Conservation (phyloP, 2,329 filamentous ascomycete species). For the Diaporthe vaccinii region DNA sequence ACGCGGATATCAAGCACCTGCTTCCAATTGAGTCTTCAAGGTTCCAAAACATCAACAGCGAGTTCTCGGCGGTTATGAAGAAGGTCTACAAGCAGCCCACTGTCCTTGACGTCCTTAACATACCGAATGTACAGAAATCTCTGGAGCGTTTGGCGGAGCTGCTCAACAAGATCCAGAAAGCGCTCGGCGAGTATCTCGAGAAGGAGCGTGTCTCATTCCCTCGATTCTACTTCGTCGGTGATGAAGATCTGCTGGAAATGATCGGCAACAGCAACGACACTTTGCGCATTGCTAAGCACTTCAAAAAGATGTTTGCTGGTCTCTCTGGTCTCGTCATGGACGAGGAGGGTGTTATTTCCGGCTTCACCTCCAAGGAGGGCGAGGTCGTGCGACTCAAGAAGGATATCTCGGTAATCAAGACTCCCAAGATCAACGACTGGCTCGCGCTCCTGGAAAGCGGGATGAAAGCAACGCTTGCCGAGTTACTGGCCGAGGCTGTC, state of each 20-base stretch:
- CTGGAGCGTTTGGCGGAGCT: conserved; percentile 96
- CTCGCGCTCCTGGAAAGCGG: conserved; percentile 90
- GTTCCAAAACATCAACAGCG: conserved; percentile 99
- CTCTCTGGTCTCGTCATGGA: conserved; percentile 92
- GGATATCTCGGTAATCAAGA: conserved; percentile 92
- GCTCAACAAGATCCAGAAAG: conserved; percentile 99
- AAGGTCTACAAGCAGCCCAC: conserved; percentile 98
- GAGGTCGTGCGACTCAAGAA: conserved; percentile 90
- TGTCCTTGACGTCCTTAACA: conserved; percentile 95
- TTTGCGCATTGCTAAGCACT: conserved; percentile 95
- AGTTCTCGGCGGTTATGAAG: conserved; percentile 99
- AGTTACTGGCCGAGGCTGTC: conserved; percentile 88
- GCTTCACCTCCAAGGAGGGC: conserved; percentile 95
- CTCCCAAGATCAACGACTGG: conserved; percentile 99
- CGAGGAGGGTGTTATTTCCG: conserved; percentile 89
- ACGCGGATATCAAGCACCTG: conserved; percentile 98
- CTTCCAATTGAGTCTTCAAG: conserved; percentile 95
- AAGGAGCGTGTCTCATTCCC: conserved; percentile 98
- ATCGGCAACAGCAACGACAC: conserved; percentile 99
- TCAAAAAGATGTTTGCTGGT: conserved; percentile 99
- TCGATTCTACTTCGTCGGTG: conserved; percentile 98
- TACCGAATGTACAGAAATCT: conserved; percentile 95
- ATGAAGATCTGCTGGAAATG: conserved; percentile 98
- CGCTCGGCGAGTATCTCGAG: conserved; percentile 97
- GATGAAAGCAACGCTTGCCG: conserved; percentile 95